A percentile compares a stretch with the other conserved stretches of the same genome.
Evolutionary conservation across 2,329 filamentous ascomycete species (phyloP).

Genomic region (Colletotrichum salicis): DNA sequence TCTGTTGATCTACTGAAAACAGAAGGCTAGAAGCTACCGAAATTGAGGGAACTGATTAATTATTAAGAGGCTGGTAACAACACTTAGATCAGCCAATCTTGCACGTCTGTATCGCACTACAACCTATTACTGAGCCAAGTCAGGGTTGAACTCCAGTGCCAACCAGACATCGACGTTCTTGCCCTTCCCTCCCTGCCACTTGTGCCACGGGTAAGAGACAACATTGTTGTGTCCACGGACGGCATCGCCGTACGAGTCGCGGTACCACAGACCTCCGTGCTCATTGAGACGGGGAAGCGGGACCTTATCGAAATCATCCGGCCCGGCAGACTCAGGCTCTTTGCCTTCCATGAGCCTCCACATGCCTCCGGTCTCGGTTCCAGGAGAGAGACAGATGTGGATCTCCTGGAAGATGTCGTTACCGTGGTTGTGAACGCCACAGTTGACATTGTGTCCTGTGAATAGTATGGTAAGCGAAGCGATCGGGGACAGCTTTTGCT

Average conservation of each 20-base stretch:
- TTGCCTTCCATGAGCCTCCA: neutral
- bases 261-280: neutral
- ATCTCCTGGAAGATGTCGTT: neutral
- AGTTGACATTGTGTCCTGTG: neutral
- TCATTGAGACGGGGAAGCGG: neutral
- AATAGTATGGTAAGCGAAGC: too few relatives aligned
- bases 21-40: too few relatives aligned
- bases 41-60: too few relatives aligned
- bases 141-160: neutral
- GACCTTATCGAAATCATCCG: neutral
- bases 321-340: neutral
- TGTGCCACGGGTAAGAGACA: neutral
- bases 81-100: too few relatives aligned
- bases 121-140: neutral
- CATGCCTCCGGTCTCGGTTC: neutral
- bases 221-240: neutral
- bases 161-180: neutral
- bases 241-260: neutral
- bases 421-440: slow-evolving; percentile 1
- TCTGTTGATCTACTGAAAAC: too few relatives aligned
- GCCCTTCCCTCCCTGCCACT: neutral
- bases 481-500: neutral
- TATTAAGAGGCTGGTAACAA: too few relatives aligned
- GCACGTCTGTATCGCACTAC: too few relatives aligned
- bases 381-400: neutral